A percentile compares a stretch with the other conserved stretches of the same genome.
phyloP scores from a whole-genome alignment of 441 rosid genomes.

The Populus hybrid region DNA sequence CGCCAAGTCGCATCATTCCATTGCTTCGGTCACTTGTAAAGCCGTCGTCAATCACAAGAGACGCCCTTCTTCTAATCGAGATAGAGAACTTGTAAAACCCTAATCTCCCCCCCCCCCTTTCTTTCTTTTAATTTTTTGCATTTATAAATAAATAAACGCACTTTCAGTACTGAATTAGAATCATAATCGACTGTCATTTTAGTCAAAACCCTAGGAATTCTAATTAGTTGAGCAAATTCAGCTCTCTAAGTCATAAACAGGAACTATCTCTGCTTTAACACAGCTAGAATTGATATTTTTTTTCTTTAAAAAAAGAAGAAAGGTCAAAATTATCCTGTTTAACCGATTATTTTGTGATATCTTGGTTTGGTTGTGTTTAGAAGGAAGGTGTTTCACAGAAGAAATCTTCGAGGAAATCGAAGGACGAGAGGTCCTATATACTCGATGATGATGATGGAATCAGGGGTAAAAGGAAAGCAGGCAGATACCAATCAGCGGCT shows the following conservation, averaged over 20 bases:
- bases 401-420: conserved; percentile 38
- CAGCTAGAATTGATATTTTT: background rate
- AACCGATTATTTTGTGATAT: background rate
- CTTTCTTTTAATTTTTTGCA: background rate
- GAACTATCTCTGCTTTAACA: background rate
- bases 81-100: conserved; percentile 32
- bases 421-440: conserved; percentile 32
- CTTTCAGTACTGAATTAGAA: background rate
- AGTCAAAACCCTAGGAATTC: background rate
- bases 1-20: conserved; percentile 27
- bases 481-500: conserved; percentile 38
- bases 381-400: conserved; percentile 28
- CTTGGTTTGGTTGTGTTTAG: conserved; percentile 11
- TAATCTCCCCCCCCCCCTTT: background rate
- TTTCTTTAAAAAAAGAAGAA: too few species aligned
- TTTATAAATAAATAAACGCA: background rate
- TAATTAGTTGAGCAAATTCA: background rate
- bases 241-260: background rate
- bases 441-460: conserved; percentile 21
- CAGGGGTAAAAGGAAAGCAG: conserved; percentile 30
- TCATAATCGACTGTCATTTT: background rate
- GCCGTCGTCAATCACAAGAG: conserved; percentile 20
- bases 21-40: conserved; percentile 23
- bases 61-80: conserved; percentile 4
- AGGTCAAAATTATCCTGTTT: background rate